A percentile compares a stretch with the other conserved stretches of the same genome.
phyloP scores from a whole-genome alignment of 768 basidiomycete genomes.

The Mycena maculata region DNA sequence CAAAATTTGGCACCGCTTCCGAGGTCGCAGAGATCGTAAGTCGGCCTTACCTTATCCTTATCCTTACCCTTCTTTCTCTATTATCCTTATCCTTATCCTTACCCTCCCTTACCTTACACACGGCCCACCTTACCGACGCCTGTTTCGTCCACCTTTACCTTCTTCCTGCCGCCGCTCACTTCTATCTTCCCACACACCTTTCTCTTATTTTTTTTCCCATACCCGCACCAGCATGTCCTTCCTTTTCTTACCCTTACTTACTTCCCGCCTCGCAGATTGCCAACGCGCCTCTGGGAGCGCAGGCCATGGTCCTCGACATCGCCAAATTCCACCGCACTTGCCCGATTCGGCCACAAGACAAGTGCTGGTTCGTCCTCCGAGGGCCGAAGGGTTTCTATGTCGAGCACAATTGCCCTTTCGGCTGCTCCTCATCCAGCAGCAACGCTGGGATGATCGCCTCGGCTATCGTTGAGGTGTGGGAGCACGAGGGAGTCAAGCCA shows the following conservation, averaged over 20 bases:
- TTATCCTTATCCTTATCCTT: neutral
- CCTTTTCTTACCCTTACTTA: neutral
- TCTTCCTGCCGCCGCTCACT: neutral
- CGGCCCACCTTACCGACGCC: neutral
- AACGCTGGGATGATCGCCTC: constrained; percentile 47
- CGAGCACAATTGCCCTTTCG: constrained; percentile 44
- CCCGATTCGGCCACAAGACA: constrained; percentile 50
- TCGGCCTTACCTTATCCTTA: no score
- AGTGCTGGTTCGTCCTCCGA: constrained; percentile 47
- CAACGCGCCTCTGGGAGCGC: neutral
- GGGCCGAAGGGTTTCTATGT: constrained; percentile 26
- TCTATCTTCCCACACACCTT: neutral
- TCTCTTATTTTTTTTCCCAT: neutral
- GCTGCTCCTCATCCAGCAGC: constrained; percentile 43
- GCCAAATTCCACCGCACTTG: constrained; percentile 50
- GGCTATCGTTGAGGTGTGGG: constrained; percentile 44
- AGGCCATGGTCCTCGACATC: constrained; percentile 39
- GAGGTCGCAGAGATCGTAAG: constrained; percentile 31
- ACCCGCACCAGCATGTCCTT: neutral
- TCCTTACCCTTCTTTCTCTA: neutral
- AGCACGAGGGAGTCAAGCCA: constrained; percentile 31
- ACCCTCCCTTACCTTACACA: neutral
- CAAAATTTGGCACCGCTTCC: constrained; percentile 26
- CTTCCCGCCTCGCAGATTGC: constrained; percentile 18
- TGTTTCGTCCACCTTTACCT: neutral